A percentile compares a stretch with the other conserved stretches of the same genome.
Evolutionary conservation across 208 protist species (phyloP).

Genomic region (Acanthamoeba castellanii): DNA sequence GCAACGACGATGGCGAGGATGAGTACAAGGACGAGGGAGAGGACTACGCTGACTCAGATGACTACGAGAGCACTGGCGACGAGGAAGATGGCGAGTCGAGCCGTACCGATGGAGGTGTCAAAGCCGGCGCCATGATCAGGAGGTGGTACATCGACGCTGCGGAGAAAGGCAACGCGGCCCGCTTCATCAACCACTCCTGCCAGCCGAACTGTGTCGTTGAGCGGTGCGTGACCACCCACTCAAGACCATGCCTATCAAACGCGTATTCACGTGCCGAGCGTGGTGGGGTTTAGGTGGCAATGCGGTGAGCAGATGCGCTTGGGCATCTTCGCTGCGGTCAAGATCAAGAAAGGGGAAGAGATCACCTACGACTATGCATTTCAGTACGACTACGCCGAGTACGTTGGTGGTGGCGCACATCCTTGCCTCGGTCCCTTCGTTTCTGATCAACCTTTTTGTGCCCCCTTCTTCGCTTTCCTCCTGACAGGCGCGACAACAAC

Average conservation of each 20-base stretch:
- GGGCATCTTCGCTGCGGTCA: conserved; percentile 83
- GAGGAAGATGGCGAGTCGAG: not conserved
- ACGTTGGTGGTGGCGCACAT: not conserved
- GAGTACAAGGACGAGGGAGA: not conserved
- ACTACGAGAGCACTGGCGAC: not conserved
- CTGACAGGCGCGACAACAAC: not conserved
- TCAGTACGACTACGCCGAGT: conserved; percentile 8
- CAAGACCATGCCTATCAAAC: not conserved
- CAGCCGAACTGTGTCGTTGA: conserved; percentile 85
- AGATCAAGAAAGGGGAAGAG: conserved; percentile 83
- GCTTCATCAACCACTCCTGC: conserved; percentile 90
- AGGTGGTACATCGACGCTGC: conserved; percentile 79
- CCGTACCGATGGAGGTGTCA: not conserved
- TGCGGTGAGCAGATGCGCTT: conserved; percentile 77
- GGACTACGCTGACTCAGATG: not conserved
- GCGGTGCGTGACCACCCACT: conserved; percentile 54
- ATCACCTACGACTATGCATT: conserved; percentile 88
- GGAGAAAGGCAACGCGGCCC: conserved; percentile 82
- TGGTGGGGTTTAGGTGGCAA: not conserved
- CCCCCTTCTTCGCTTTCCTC: not conserved
- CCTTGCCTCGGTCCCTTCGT: not conserved
- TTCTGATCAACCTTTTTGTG: not conserved
- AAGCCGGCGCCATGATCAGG: not conserved
- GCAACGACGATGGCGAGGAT: not conserved
- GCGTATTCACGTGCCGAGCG: not conserved